Conservation (phyloP, 2,329 filamentous ascomycete species). For the Pseudocercospora cruenta region DNA sequence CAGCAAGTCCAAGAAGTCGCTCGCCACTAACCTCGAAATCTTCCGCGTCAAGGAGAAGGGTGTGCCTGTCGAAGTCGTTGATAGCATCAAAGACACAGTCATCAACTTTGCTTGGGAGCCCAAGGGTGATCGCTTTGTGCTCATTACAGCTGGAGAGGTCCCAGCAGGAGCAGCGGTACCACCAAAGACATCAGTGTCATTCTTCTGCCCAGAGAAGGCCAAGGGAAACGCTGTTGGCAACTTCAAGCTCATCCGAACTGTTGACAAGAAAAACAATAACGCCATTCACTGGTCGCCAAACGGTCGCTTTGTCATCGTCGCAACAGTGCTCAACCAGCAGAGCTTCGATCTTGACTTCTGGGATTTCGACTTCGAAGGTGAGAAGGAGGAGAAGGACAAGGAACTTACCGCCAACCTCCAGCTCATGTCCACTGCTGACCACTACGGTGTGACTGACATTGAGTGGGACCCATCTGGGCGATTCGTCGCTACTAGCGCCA, state of each 20-base stretch:
- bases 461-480: slow-evolving; percentile 98
- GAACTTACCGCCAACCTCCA: slow-evolving; percentile 93
- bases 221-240: slow-evolving; percentile 83
- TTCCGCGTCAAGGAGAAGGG: slow-evolving; percentile 98
- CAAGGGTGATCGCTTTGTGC: slow-evolving; percentile 94
- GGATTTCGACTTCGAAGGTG: slow-evolving; percentile 96
- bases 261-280: slow-evolving; percentile 99
- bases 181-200: slow-evolving; percentile 91
- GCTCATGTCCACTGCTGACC: slow-evolving; percentile 89
- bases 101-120: slow-evolving; percentile 99
- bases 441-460: slow-evolving; percentile 96
- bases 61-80: slow-evolving; percentile 95
- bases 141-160: slow-evolving; percentile 91
- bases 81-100: slow-evolving; percentile 96
- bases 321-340: slow-evolving; percentile 88
- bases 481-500: slow-evolving; percentile 91
- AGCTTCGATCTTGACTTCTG: slow-evolving; percentile 97
- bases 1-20: slow-evolving; percentile 98
- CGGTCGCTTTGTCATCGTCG: slow-evolving; percentile 92
- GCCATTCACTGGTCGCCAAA: slow-evolving; percentile 98
- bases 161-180: slow-evolving; percentile 76
- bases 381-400: slow-evolving; percentile 86
- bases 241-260: slow-evolving; percentile 92
- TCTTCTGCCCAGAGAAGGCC: slow-evolving; percentile 95
- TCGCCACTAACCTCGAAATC: slow-evolving; percentile 96